Conservation (phyloP, 176 grass and related monocot genomes). For the Lolium multiflorum region DNA sequence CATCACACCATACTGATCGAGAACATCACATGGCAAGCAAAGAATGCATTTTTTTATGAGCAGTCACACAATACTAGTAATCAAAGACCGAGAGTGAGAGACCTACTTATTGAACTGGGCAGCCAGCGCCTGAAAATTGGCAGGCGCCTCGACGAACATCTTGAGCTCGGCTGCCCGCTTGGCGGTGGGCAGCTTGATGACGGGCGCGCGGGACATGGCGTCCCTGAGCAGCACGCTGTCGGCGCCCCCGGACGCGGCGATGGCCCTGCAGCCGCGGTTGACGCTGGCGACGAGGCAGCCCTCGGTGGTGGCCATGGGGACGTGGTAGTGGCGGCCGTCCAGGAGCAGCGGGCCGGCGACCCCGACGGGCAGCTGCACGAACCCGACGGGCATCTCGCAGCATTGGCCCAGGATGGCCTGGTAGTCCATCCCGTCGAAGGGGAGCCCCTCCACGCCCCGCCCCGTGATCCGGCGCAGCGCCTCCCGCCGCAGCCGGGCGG, state of each 20-base stretch:
- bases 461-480: slow-evolving; percentile 62
- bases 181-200: slow-evolving; percentile 56
- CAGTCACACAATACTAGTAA: background rate
- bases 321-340: slow-evolving; percentile 57
- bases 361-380: slow-evolving; percentile 68
- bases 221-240: slow-evolving; percentile 61
- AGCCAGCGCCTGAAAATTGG: slow-evolving; percentile 62
- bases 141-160: slow-evolving; percentile 56
- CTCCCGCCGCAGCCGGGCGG: slow-evolving; percentile 65
- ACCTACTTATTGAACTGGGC: slow-evolving; percentile 66
- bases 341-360: slow-evolving; percentile 72
- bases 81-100: slow-evolving; percentile 22
- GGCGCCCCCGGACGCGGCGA: slow-evolving; percentile 58
- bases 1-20: slow-evolving; percentile 19
- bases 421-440: slow-evolving; percentile 72
- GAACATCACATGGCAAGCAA: slow-evolving; percentile 32
- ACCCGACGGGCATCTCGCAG: slow-evolving; percentile 78
- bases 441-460: slow-evolving; percentile 66
- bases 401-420: slow-evolving; percentile 67
- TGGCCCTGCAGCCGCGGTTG: slow-evolving; percentile 72
- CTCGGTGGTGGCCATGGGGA: slow-evolving; percentile 81
- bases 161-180: slow-evolving; percentile 63
- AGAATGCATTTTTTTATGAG: background rate
- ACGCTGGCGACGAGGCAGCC: slow-evolving; percentile 81
- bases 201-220: slow-evolving; percentile 67